These are phyloP conservation scores for Petunia secreta DNA, from an alignment of 257 asterid genomes.

Conservation along the genomic window DNA sequence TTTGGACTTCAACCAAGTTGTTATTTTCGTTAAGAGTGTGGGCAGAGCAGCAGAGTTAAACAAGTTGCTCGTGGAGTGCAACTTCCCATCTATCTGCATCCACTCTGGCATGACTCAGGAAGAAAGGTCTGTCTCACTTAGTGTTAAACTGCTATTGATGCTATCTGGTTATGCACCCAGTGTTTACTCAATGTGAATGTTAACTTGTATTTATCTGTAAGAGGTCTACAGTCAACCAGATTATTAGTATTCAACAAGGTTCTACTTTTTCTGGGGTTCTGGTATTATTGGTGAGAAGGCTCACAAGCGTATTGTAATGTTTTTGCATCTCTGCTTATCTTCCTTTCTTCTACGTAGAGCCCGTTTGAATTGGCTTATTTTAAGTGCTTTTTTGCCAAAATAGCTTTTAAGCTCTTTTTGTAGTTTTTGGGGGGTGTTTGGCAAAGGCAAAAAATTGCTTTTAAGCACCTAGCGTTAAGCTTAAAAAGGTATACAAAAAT, in stretches of 20 bases:
- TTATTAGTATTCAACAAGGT: neutral
- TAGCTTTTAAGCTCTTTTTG: too few relatives aligned
- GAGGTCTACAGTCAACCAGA: neutral
- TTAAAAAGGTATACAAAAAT: too few relatives aligned
- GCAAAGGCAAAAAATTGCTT: too few relatives aligned
- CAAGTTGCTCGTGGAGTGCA: conserved; percentile 89
- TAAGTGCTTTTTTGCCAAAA: too few relatives aligned
- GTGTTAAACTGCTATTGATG: neutral
- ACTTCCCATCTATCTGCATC: conserved; percentile 88
- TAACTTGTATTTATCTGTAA: neutral
- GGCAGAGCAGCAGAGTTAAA: conserved; percentile 88
- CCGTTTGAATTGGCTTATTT: too few relatives aligned
- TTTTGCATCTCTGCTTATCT: neutral
- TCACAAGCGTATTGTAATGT: neutral
- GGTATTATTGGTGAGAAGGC: neutral
- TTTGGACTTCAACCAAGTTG: conserved; percentile 90
- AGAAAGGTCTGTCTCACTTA: conserved; percentile 60
- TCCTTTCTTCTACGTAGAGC: neutral
- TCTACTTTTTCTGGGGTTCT: neutral
- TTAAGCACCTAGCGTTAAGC: too few relatives aligned
- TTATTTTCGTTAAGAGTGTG: conserved; percentile 90
- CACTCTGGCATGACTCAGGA: conserved; percentile 98
- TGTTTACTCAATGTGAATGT: neutral
- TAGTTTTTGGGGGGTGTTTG: too few relatives aligned
- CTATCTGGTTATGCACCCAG: neutral